phyloP scores from a whole-genome alignment of 1,139 yeast species.

The Diutina mesorugosa region DNA sequence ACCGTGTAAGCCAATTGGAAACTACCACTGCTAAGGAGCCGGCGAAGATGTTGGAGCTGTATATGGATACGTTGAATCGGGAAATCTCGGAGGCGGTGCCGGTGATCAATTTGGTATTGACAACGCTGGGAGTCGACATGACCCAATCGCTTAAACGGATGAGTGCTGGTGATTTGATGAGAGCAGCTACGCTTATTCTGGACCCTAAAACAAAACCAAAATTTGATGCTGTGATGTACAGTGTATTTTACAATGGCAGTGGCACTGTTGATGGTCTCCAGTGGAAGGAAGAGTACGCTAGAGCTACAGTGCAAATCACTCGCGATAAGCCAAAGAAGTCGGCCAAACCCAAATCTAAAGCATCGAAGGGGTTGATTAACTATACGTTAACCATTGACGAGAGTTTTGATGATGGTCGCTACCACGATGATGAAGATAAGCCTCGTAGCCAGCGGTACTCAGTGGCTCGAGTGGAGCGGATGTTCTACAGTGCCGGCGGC shows the following conservation, averaged over 20 bases:
- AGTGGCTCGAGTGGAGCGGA: slow-evolving; percentile 31
- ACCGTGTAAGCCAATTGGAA: background rate
- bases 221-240: slow-evolving; percentile 46
- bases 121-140: slow-evolving; percentile 59
- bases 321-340: slow-evolving; percentile 5
- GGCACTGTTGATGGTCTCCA: slow-evolving; percentile 17
- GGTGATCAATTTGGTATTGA: slow-evolving; percentile 49
- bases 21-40: slow-evolving; percentile 25
- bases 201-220: slow-evolving; percentile 12
- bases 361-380: slow-evolving; percentile 10
- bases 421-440: slow-evolving; percentile 44
- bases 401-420: slow-evolving; percentile 60
- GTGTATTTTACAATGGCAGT: slow-evolving; percentile 45
- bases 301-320: slow-evolving; percentile 26
- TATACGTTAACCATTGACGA: slow-evolving; percentile 43
- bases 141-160: slow-evolving; percentile 29
- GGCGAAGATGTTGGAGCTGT: slow-evolving; percentile 33
- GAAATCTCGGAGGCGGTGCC: slow-evolving; percentile 65
- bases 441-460: slow-evolving; percentile 23
- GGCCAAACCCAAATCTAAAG: slow-evolving; percentile 9
- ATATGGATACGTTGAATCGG: slow-evolving; percentile 32
- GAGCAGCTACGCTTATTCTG: slow-evolving; percentile 41
- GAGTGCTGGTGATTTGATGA: slow-evolving; percentile 56
- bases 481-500: slow-evolving; percentile 69
- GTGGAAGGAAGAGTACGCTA: slow-evolving; percentile 69